Base-by-base conservation (phyloP, 768 basidiomycete species). In the Psilocybe cyanescens region DNA sequence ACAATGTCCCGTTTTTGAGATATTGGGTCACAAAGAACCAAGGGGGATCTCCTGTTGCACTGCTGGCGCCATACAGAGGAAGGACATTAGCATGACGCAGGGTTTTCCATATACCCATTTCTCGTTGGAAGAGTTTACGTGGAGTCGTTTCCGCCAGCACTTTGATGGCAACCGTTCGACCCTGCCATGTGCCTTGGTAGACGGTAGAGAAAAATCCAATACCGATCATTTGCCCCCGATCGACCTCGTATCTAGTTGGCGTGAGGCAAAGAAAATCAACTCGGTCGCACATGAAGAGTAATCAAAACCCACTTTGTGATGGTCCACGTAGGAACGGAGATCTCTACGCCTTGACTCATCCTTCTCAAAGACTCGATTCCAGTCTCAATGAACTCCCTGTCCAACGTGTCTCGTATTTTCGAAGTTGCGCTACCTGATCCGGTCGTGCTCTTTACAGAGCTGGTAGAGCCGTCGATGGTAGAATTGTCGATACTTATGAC, bases 11-110 rank as follows among this genome's bases (percentile, higher is more conserved):
- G 41, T 89, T 79, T 63, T 82, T 75, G 74, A 84, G 80, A 71
- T 90, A 92, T 39, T 90, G 88, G 67, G 86, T 88, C 51, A 95
- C 91, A 54, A 91, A 83, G 75, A 90, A 92, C 86, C 87, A 93
- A 11, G 90, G 91, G 11, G 86, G 84, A 45, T 88, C 86, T 12
- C 86, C 84, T 7, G 79, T 78, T 0, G 90, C 81, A 66, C 87
- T 90, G 29, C 89, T 91, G 9, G 94, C 94, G 1, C 93, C 94
- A 63, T 84, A 88, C 28, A 95, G 79, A 64, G 85, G 82, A 47
- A 94, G 76, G 3, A 95, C 87, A 65, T 91, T 86, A 9, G 83
- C 80, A 67, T 94, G 92, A 58, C 73, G 75, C 8, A 95, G 79
- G 3, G 73, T 75, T 63, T 87, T 84, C 94, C 94, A 95, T 4